Evolutionary conservation across 179 eudicot species (phyloP).

Genomic region (Beta lomatogona): DNA sequence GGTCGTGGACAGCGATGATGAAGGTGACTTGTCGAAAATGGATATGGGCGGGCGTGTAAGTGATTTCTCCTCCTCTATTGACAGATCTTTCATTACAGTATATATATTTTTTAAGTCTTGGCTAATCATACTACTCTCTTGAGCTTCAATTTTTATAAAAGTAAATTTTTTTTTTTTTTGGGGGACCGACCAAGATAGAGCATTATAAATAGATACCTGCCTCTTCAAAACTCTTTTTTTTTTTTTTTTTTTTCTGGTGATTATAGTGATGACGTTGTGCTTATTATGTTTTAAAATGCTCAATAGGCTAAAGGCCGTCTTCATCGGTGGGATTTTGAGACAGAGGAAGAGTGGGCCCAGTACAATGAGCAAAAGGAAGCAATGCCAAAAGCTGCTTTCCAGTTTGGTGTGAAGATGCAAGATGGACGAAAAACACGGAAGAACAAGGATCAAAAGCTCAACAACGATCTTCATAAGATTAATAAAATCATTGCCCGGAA

Average conservation of each 20-base stretch:
- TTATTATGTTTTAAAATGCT: slow-evolving; percentile 8
- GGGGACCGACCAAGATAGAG: background rate
- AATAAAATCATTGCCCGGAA: slow-evolving; percentile 76
- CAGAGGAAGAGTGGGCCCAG: slow-evolving; percentile 96
- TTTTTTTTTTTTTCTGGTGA: background rate
- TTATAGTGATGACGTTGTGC: background rate
- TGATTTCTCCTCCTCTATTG: slow-evolving; percentile 8
- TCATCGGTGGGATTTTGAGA: slow-evolving; percentile 96
- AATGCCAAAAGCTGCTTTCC: slow-evolving; percentile 99
- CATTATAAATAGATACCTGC: too few relatives aligned
- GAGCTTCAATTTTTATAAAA: background rate
- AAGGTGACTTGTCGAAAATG: slow-evolving; percentile 94
- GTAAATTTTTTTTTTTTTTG: background rate
- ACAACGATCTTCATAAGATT: slow-evolving; percentile 91
- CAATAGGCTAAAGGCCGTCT: slow-evolving; percentile 95
- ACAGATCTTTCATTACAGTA: too few relatives aligned
- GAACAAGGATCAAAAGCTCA: slow-evolving; percentile 91
- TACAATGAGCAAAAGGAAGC: slow-evolving; percentile 99
- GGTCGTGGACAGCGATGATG: slow-evolving; percentile 93
- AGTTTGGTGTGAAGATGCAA: slow-evolving; percentile 99
- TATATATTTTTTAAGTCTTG: too few relatives aligned
- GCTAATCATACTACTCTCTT: background rate
- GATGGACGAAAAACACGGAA: slow-evolving; percentile 93
- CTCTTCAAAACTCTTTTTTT: too few relatives aligned
- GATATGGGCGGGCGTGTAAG: slow-evolving; percentile 99